Base-by-base conservation (phyloP, 805 yeast genomes). In the Brettanomyces anomalus region DNA sequence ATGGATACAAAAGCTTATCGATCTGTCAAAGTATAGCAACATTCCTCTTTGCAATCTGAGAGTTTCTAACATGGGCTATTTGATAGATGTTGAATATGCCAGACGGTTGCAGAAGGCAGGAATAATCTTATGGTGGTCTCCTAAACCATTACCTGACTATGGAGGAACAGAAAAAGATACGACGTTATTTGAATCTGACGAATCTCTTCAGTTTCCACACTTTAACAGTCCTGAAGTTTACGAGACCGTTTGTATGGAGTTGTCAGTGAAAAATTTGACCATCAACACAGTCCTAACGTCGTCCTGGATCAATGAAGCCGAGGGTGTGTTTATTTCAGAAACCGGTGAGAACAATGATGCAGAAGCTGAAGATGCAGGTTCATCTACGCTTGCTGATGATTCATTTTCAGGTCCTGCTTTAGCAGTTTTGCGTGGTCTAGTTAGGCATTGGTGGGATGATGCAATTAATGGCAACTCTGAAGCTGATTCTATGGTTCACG, bases 121-220 rank as follows among this genome's bases (percentile, higher is more conserved):
- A 46, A 74, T 85, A 34, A 81, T 90, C 5, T 65, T 94, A 26
- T 93, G 98, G 97, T 93, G 98, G 97, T 85, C 95, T 0, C 76
- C 80, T 3, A 70, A 71, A 16, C 84, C 90, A 1, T 61, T 73
- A 37, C 90, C 96, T 0, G 96, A 87, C 55, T 81, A 76, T 54
- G 97, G 96, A 26, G 96, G 95, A 1, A 56, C 66, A 36, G 89
- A 87, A 57, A 75, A 72, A 51, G 93, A 84, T 53, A 67, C 65
- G 8, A 49, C 67, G 18, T 48, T 66, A 10, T 57, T 66, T 18
- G 52, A 62, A 13, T 61, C 68, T 49, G 83, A 77, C 45, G 81
- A 79, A 42, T 65, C 62, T 31, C 64, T 80, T 36, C 78, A 76
- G 31, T 80, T 86, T 49, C 89, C 94, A 13, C 70, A 71, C 1